Evolutionary conservation across 1,139 yeast genomes (phyloP), one percentile per base, ranked within the genome.

Genomic region (Debaryomyces singareniensis): DNA sequence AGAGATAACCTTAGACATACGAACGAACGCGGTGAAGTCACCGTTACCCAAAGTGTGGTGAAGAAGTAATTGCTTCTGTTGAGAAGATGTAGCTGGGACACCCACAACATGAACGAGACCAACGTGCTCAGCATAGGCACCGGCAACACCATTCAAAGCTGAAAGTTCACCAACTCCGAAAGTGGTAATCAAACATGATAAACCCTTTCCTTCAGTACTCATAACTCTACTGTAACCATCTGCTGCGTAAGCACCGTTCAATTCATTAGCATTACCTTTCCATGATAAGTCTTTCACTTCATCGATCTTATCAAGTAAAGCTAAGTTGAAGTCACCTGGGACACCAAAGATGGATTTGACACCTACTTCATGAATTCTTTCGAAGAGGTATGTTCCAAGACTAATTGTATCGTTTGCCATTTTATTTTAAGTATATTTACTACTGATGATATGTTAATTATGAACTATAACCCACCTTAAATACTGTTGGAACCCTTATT

Each of bases 11-110:
- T 51, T 39, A 26, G 64, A 55, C 85, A 83, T 83, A 52, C 73
- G 66, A 58, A 71, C 72, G 69, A 82, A 84, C 29, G 78, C 91
- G 29, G 81, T 76, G 61, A 81, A 84, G 58, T 81, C 89, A 41
- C 91, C 89, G 59, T 84, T 81, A 48, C 94, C 95, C 48, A 80
- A 66, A 31, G 89, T 80, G 59, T 80, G 89, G 44, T 63, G 70
- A 36, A 63, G 53, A 39, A 63, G 49, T 43, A 63, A 56, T 39
- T 62, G 68, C 54, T 79, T 73, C 39, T 80, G 68, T 53, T 78
- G 86, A 15, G 93, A 70, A 11, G 78, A 58, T 27, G 72, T 57
- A 5, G 79, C 71, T 5, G 79, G 79, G 43, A 70, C 65, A 29
- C 80, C 80, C 5, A 72, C 78, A 29, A 74, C 58, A 45, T 72